Evolutionary conservation across 1,284 basidiomycete genomes (phyloP), one percentile per base, ranked within the genome.

Genomic region (Ustilago cynodontis): DNA sequence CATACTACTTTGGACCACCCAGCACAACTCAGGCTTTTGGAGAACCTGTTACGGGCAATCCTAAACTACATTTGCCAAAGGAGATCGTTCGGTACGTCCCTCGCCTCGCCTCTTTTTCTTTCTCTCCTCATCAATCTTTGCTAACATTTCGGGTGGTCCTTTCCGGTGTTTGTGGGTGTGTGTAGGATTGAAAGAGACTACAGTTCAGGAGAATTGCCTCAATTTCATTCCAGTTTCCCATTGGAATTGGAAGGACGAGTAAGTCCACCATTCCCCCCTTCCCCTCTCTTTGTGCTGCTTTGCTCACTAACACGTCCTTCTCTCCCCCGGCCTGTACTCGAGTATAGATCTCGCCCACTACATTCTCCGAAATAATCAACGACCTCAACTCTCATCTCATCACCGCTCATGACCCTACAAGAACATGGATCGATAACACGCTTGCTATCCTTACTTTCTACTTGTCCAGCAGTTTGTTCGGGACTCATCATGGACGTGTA

Each of bases 161-260:
- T 20, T 31, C 18, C 16, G 6, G 20, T 28, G 10, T n/a, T 49
- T n/a, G 43, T 35, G 13, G 24, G 20, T 11, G 13, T 3, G 33
- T 5, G 9, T 31, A 75, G 93, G 39, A 88, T 94, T 56, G 93
- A 94, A 86, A 88, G 93, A 50, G 93, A 94, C 85, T 94, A 94
- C 81, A 89, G 88, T 18, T 90, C 91, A 0, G 93, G 93, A 6
- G 93, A 94, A 83, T 87, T 94, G 24, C 88, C 90, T 13, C 93
- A 94, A 84, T 86, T 94, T 84, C 88, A 92, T 33, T 89, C 93
- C 0, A 89, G 91, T 73, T 94, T 92, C 85, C 93, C 92, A 2
- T 86, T 94, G 24, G 93, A 94, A 81, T 87, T 94, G 8, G 93
- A 94, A 80, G 92, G 92, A 62, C 89, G 93, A 83, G 92, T 93